Percentiles rank a stretch among this genome's conserved stretches.
phyloP scores from a whole-genome alignment of 176 grass and related monocot species.

The Saccharum officinarum region DNA sequence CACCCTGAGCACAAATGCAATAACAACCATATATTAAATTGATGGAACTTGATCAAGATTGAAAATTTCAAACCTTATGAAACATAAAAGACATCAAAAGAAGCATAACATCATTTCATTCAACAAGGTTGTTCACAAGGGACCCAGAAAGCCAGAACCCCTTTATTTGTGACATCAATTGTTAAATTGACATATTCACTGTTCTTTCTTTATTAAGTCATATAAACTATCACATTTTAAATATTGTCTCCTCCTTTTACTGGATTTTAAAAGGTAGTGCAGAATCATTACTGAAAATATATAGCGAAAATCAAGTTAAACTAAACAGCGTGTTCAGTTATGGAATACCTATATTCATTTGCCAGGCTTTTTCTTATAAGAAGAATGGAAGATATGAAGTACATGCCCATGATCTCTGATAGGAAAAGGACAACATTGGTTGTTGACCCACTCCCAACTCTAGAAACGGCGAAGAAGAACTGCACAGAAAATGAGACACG shows the following conservation, averaged over 20 bases:
- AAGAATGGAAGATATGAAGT: slow-evolving; percentile 97
- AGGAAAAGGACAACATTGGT: slow-evolving; percentile 97
- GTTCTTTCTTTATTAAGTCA: not conserved
- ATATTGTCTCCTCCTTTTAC: not conserved
- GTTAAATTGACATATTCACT: slow-evolving; percentile 1
- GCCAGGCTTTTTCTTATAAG: slow-evolving; percentile 97
- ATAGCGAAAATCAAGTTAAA: not conserved
- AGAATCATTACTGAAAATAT: not conserved
- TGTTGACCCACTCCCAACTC: slow-evolving; percentile 91
- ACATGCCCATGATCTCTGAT: slow-evolving; percentile 99
- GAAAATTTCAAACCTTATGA: not conserved
- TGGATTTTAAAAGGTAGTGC: not conserved
- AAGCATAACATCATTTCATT: slow-evolving; percentile 7
- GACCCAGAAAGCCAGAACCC: not conserved
- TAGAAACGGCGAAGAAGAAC: slow-evolving; percentile 99
- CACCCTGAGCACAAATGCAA: slow-evolving; percentile 53
- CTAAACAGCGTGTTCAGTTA: slow-evolving; percentile 6
- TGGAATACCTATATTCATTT: slow-evolving; percentile 84
- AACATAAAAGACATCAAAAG: slow-evolving; percentile 7
- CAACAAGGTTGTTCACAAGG: not conserved
- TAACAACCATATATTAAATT: slow-evolving; percentile 12
- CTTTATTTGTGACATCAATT: not conserved
- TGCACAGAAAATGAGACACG: slow-evolving; percentile 37
- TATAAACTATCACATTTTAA: not conserved
- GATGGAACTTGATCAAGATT: not conserved